These are phyloP conservation scores for Cordyceps javanica DNA, from an alignment of 2,329 filamentous ascomycete genomes.

Conservation along the genomic window DNA sequence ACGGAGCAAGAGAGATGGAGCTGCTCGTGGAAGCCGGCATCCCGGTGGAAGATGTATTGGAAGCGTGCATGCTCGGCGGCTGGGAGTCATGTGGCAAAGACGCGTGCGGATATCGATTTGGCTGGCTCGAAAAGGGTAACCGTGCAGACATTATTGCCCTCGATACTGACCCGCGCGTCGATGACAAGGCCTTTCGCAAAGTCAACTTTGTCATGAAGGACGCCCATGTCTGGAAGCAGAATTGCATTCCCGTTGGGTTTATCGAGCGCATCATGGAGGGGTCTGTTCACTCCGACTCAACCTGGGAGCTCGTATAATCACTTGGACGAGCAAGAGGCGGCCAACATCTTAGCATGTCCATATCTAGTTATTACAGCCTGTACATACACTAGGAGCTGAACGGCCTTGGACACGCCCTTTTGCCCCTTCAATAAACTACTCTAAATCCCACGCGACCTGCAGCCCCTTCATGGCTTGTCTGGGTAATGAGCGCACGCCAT, in stretches of 20 bases:
- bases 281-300: neutral
- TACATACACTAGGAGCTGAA: neutral
- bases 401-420: neutral
- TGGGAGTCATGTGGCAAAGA: slow-evolving; percentile 51
- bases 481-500: neutral
- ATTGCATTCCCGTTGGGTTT: slow-evolving; percentile 18
- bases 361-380: too few relatives aligned
- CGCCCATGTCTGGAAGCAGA: slow-evolving; percentile 41
- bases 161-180: slow-evolving; percentile 35
- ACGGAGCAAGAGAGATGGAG: slow-evolving; percentile 47
- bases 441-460: neutral
- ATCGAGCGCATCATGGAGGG: slow-evolving; percentile 11
- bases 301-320: slow-evolving; percentile 1
- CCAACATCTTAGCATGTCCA: neutral
- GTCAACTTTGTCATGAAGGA: slow-evolving; percentile 55
- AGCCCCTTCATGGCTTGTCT: neutral
- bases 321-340: neutral
- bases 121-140: slow-evolving; percentile 42
- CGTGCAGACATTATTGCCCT: slow-evolving; percentile 48
- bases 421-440: neutral
- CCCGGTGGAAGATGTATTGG: slow-evolving; percentile 42
- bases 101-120: slow-evolving; percentile 44
- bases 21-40: slow-evolving; percentile 46
- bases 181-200: slow-evolving; percentile 36
- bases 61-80: slow-evolving; percentile 43